These are phyloP conservation scores for Pichia sp. DNA, from an alignment of 1,139 yeast genomes.

Conservation along the genomic window DNA sequence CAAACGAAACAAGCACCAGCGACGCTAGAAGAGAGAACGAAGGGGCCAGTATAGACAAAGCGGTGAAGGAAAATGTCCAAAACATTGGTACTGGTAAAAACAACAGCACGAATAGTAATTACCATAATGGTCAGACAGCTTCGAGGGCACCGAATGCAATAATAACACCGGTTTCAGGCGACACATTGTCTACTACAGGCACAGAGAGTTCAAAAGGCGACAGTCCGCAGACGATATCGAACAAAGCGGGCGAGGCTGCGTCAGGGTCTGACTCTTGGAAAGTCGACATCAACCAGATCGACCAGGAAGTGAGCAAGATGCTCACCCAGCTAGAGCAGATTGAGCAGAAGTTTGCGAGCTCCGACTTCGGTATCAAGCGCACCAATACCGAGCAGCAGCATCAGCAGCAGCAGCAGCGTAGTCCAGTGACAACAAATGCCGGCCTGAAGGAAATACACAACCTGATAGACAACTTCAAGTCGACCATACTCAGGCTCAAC, in stretches of 20 bases:
- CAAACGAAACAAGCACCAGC: not conserved
- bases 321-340: not conserved
- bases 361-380: not conserved
- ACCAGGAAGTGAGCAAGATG: not conserved
- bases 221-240: not conserved
- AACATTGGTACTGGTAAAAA: not conserved
- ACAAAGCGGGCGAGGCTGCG: not conserved
- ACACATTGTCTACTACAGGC: not conserved
- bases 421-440: not conserved
- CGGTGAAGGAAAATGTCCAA: not conserved
- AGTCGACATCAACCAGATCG: constrained; percentile 6
- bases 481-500: constrained; percentile 29
- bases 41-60: too few species aligned
- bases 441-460: constrained; percentile 2
- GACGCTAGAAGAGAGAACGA: not conserved
- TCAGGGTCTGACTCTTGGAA: constrained; percentile 1
- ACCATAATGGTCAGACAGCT: too few species aligned
- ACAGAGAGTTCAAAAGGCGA: not conserved
- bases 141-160: not conserved
- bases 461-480: constrained; percentile 18
- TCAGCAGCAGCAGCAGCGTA: too few species aligned
- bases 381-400: not conserved
- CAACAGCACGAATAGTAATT: not conserved
- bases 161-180: not conserved
- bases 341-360: not conserved